Conservation (phyloP, 1,284 basidiomycete genomes). For the Tremellales sp. region DNA sequence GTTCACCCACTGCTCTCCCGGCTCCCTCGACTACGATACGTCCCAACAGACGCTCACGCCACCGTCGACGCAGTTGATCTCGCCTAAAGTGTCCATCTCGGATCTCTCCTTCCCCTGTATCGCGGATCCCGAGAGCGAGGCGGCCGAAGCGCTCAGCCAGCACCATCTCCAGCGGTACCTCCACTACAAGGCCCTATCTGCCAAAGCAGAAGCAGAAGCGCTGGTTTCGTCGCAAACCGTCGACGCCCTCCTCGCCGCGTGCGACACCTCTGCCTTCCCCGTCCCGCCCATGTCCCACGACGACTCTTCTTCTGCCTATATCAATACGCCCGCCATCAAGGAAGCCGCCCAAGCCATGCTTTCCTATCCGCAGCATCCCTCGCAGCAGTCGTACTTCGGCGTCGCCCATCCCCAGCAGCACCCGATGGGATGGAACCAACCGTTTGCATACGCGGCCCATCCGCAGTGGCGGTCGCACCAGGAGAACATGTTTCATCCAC, state of each 20-base stretch:
- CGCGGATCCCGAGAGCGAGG: conserved; percentile 14
- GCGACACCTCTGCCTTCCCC: too few species aligned
- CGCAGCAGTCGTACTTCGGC: conserved; percentile 7
- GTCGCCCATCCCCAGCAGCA: conserved; percentile 9
- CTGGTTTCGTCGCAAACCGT: conserved; percentile 7
- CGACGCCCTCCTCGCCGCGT: conserved; percentile 21
- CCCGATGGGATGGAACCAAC: too few species aligned
- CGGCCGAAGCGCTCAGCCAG: conserved; percentile 36
- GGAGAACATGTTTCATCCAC: too few species aligned
- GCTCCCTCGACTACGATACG: conserved; percentile 9
- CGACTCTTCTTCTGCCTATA: neutral
- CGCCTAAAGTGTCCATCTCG: conserved; percentile 25
- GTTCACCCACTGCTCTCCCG: conserved; percentile 19
- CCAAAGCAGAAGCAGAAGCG: conserved; percentile 33
- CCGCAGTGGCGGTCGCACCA: too few species aligned
- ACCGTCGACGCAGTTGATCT: conserved; percentile 28
- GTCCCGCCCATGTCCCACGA: conserved; percentile 16
- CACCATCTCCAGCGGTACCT: conserved; percentile 44
- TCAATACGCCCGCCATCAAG: conserved; percentile 1
- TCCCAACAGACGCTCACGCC: conserved; percentile 15
- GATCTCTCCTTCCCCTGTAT: conserved; percentile 8
- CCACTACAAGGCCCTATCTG: conserved; percentile 43
- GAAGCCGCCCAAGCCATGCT: conserved; percentile 25
- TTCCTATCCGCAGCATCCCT: conserved; percentile 24
- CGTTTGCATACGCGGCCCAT: too few species aligned